Conservation (phyloP, 2,329 filamentous ascomycete species). For the Neopestalotiopsis sp. region DNA sequence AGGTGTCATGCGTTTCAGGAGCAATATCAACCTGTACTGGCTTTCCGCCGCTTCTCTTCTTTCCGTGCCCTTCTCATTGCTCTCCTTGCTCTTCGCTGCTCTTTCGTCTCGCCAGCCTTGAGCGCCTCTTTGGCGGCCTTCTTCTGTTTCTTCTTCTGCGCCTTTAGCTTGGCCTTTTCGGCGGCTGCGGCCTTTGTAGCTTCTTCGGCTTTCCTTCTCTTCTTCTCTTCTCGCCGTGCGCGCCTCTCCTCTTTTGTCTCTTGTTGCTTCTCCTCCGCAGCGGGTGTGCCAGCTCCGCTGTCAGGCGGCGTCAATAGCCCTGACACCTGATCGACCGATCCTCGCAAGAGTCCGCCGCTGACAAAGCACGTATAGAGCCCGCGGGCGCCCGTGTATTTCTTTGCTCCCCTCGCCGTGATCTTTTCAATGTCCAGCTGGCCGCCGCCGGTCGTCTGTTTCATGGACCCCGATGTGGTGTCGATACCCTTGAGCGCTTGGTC, state of each 20-base stretch:
- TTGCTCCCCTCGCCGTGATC: slow-evolving; percentile 54
- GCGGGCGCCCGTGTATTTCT: slow-evolving; percentile 64
- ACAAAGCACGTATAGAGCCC: slow-evolving; percentile 86
- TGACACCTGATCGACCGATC: slow-evolving; percentile 60
- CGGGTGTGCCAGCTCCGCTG: slow-evolving; percentile 33
- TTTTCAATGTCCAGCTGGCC: slow-evolving; percentile 56
- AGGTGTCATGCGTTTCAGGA: neutral
- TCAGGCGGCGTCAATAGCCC: slow-evolving; percentile 36
- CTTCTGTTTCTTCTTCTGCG: slow-evolving; percentile 27
- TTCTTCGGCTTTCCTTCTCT: slow-evolving; percentile 31
- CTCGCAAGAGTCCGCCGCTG: slow-evolving; percentile 75
- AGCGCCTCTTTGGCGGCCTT: slow-evolving; percentile 47
- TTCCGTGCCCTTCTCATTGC: slow-evolving; percentile 48
- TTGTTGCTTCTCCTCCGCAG: slow-evolving; percentile 35
- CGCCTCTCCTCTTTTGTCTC: slow-evolving; percentile 41
- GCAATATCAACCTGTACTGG: neutral
- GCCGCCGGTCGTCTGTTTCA: slow-evolving; percentile 60
- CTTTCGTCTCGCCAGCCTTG: slow-evolving; percentile 49
- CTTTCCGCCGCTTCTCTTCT: slow-evolving; percentile 33
- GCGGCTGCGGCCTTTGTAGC: slow-evolving; percentile 36
- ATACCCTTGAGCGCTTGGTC: slow-evolving; percentile 87
- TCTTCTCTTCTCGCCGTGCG: slow-evolving; percentile 29
- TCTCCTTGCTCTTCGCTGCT: slow-evolving; percentile 47
- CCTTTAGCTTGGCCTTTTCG: slow-evolving; percentile 31
- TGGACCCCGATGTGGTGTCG: slow-evolving; percentile 62